Percentiles rank a stretch among this genome's conserved stretches.
Conservation (phyloP, 2,329 filamentous ascomycete genomes). For the Drechslerella coelobrocha region DNA sequence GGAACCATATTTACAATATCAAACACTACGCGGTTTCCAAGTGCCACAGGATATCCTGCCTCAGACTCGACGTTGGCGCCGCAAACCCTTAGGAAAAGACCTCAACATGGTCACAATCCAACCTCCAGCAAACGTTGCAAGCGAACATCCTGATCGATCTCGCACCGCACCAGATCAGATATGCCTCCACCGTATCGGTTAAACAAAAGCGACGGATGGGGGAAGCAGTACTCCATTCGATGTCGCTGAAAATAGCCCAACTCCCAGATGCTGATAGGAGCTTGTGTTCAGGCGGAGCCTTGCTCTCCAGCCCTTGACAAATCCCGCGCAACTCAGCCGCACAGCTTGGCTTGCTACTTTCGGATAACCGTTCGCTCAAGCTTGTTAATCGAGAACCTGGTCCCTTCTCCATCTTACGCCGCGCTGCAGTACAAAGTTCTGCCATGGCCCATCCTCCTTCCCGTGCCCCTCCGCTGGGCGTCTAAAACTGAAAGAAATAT, state of each 20-base stretch:
- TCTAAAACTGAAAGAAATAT: not conserved
- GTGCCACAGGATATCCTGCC: no score
- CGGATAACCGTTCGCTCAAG: not conserved
- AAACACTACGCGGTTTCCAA: no score
- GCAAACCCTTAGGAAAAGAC: no score
- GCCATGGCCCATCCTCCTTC: not conserved
- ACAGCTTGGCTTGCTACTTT: conserved; percentile 8
- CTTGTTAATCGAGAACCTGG: not conserved
- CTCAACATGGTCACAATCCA: no score
- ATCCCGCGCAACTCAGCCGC: conserved; percentile 4
- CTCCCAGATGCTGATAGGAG: not conserved
- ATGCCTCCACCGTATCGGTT: no score
- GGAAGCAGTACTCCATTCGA: no score
- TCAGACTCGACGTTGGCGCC: no score
- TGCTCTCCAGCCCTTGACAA: not conserved
- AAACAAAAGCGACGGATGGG: no score
- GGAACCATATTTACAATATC: no score
- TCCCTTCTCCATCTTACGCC: not conserved
- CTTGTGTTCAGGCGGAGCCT: not conserved
- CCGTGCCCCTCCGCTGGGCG: not conserved
- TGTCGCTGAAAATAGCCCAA: conserved; percentile 7
- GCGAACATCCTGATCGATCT: no score
- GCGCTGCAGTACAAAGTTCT: conserved; percentile 3
- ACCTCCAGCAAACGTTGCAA: no score
- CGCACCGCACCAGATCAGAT: no score